Percentiles rank a stretch among this genome's conserved stretches.
phyloP scores from a whole-genome alignment of 164 flowering plant genomes.

The Annona squamosa region DNA sequence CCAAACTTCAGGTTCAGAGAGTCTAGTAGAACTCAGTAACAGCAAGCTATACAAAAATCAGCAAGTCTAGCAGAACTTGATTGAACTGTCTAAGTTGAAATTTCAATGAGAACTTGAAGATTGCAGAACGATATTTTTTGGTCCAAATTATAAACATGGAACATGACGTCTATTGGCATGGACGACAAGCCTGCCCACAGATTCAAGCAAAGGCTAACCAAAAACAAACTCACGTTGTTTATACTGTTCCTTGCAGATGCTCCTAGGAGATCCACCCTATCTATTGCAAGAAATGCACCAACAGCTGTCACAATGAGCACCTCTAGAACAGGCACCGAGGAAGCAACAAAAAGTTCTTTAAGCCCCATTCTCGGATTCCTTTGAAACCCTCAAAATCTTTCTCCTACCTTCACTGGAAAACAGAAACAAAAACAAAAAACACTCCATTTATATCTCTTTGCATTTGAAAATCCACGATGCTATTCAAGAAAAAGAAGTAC shows the following conservation, averaged over 20 bases:
- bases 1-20: too few species aligned
- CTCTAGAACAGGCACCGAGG: slow-evolving; percentile 42
- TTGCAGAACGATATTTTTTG: background rate
- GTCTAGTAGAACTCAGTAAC: too few species aligned
- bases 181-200: background rate
- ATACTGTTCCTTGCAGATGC: slow-evolving; percentile 41
- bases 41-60: too few species aligned
- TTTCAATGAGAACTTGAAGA: background rate
- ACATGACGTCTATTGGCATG: background rate
- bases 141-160: background rate
- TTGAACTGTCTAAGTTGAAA: background rate
- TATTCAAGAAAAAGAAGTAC: too few species aligned
- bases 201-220: background rate
- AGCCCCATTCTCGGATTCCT: slow-evolving; percentile 26
- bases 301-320: slow-evolving; percentile 44
- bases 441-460: background rate
- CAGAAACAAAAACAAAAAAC: background rate
- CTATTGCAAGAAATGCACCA: slow-evolving; percentile 44
- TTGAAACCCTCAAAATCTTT: background rate
- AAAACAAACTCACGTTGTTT: slow-evolving; percentile 31
- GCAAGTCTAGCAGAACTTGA: too few species aligned
- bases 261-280: slow-evolving; percentile 30
- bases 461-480: background rate
- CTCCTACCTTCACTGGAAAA: background rate
- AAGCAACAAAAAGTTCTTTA: slow-evolving; percentile 30